Evolutionary conservation across 2,329 filamentous ascomycete genomes (phyloP).

Genomic region (Neoascochyta sp.): DNA sequence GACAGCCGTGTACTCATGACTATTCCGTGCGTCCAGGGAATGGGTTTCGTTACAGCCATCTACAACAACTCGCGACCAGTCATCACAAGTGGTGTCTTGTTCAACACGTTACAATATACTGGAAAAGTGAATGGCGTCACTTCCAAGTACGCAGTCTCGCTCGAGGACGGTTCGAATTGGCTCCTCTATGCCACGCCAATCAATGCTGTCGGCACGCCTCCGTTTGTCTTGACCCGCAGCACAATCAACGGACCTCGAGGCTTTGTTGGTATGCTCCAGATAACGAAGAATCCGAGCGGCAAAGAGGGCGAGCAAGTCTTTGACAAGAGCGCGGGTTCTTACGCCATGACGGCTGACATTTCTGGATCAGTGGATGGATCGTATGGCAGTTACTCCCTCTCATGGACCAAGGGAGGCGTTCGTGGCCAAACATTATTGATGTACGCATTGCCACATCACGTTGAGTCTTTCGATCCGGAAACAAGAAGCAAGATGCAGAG

Average conservation of each 20-base stretch:
- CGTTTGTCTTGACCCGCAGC: constrained; percentile 63
- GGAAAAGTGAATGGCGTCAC: constrained; percentile 45
- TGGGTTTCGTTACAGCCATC: constrained; percentile 77
- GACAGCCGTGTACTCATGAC: constrained; percentile 60
- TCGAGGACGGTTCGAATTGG: constrained; percentile 65
- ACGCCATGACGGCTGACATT: constrained; percentile 58
- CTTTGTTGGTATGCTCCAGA: constrained; percentile 76
- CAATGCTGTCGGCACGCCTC: constrained; percentile 55
- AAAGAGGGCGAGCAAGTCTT: constrained; percentile 61
- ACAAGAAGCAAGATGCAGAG: constrained; percentile 50
- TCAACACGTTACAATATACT: constrained; percentile 57
- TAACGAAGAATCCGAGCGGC: constrained; percentile 69
- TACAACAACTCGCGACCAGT: constrained; percentile 69
- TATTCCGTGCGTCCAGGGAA: constrained; percentile 83
- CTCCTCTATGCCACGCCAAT: constrained; percentile 70
- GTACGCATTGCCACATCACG: constrained; percentile 87
- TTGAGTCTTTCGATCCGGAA: constrained; percentile 65
- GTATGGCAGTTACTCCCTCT: constrained; percentile 68
- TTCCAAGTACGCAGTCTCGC: constrained; percentile 17
- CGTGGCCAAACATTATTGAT: constrained; percentile 61
- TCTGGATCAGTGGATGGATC: constrained; percentile 43
- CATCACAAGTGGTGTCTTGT: constrained; percentile 72
- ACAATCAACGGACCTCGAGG: constrained; percentile 61
- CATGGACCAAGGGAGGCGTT: constrained; percentile 68
- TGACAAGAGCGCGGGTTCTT: constrained; percentile 74